phyloP scores from a whole-genome alignment of 345 rosid species.

The Durio zibethinus region DNA sequence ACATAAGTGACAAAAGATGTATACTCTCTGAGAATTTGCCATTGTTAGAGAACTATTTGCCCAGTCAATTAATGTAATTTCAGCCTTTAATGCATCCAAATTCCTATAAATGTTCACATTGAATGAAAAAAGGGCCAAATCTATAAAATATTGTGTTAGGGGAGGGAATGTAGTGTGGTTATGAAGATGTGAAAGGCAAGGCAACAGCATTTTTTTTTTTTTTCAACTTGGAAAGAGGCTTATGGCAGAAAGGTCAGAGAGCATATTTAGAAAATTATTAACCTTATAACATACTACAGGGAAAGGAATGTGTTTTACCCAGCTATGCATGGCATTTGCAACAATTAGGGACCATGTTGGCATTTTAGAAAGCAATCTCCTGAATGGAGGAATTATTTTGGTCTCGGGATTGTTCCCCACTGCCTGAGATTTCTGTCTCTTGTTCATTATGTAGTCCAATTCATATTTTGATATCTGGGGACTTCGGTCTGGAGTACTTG shows the following conservation, averaged over 20 bases:
- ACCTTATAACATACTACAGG: slow-evolving; percentile 3
- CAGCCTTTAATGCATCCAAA: background rate
- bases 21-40: background rate
- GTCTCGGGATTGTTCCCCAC: slow-evolving; percentile 40
- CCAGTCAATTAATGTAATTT: background rate
- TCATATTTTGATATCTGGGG: slow-evolving; percentile 84
- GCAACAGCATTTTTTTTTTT: background rate
- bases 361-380: slow-evolving; percentile 77
- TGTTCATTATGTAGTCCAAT: slow-evolving; percentile 58
- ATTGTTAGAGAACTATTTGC: background rate
- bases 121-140: background rate
- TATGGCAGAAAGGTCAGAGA: background rate
- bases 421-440: slow-evolving; percentile 36
- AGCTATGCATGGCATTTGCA: slow-evolving; percentile 96
- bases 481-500: slow-evolving; percentile 65
- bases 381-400: slow-evolving; percentile 70
- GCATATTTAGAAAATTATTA: background rate
- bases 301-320: slow-evolving; percentile 47
- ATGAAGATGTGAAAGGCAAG: background rate
- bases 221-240: background rate
- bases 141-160: background rate
- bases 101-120: background rate
- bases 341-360: slow-evolving; percentile 92
- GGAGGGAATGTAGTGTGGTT: background rate
- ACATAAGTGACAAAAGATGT: background rate